These are phyloP conservation scores for Trichoderma cornu-damae DNA, from an alignment of 2,329 filamentous ascomycete genomes.

Conservation along the genomic window DNA sequence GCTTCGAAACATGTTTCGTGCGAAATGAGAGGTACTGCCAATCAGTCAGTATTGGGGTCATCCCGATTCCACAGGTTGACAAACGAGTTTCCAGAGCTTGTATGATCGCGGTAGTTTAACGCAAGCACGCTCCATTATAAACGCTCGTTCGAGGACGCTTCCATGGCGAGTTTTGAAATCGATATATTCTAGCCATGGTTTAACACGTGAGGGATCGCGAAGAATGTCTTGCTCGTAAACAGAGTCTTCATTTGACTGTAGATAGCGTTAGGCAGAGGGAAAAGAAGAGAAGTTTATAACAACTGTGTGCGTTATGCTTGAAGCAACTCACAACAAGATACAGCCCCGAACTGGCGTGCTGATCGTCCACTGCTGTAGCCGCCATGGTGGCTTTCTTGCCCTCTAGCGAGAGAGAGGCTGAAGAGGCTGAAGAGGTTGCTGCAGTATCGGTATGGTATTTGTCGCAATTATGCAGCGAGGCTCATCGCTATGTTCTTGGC, in stretches of 20 bases:
- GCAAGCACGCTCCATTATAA: slow-evolving; percentile 85
- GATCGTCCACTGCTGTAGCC: slow-evolving; percentile 22
- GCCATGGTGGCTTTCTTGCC: slow-evolving; percentile 17
- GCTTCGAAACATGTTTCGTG: slow-evolving; percentile 70
- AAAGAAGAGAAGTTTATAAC: slow-evolving; percentile 23
- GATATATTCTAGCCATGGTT: slow-evolving; percentile 93
- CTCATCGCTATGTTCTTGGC: background rate
- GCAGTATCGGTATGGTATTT: background rate
- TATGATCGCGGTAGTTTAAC: slow-evolving; percentile 86
- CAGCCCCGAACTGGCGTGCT: slow-evolving; percentile 43
- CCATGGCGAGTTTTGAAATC: slow-evolving; percentile 87
- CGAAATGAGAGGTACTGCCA: slow-evolving; percentile 77
- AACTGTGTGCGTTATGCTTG: too few relatives aligned
- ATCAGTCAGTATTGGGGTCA: slow-evolving; percentile 12
- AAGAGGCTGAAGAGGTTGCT: background rate
- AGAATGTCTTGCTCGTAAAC: slow-evolving; percentile 95
- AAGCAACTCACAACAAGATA: slow-evolving; percentile 43
- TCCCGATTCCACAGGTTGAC: slow-evolving; percentile 4
- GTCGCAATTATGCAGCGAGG: background rate
- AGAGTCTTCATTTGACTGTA: slow-evolving; percentile 76
- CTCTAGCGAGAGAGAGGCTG: slow-evolving; percentile 3
- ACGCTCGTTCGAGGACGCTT: slow-evolving; percentile 76
- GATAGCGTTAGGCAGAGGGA: slow-evolving; percentile 28
- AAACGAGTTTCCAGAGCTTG: slow-evolving; percentile 94
- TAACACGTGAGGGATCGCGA: slow-evolving; percentile 76